A percentile compares a stretch with the other conserved stretches of the same genome.
Conservation (phyloP, 306 rosid genomes). For the Luffa aegyptiaca region DNA sequence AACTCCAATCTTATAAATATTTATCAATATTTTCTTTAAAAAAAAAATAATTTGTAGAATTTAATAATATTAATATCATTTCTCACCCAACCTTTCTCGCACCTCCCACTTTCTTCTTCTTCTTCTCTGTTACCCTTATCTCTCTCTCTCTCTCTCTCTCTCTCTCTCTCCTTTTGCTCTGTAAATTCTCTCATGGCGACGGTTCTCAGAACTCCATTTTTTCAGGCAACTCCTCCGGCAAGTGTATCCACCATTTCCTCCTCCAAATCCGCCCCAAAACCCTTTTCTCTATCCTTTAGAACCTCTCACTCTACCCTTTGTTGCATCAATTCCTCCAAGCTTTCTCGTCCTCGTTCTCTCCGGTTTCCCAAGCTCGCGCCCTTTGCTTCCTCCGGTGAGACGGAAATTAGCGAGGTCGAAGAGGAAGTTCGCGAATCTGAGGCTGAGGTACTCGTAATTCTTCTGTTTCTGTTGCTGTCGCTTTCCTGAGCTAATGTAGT, state of each 20-base stretch:
- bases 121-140: neutral
- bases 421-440: constrained; percentile 13
- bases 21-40: no score
- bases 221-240: constrained; percentile 9
- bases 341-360: constrained; percentile 4
- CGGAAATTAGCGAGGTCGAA: constrained; percentile 10
- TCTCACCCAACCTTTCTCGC: neutral
- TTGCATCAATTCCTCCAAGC: neutral
- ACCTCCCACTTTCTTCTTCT: neutral
- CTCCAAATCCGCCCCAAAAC: neutral
- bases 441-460: neutral
- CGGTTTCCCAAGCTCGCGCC: neutral
- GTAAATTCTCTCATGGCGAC: constrained; percentile 9
- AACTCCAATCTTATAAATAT: neutral
- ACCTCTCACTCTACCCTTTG: neutral
- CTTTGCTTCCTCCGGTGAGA: constrained; percentile 10
- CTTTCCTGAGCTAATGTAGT: neutral
- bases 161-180: neutral
- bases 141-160: constrained; percentile 3
- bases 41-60: neutral
- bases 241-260: neutral
- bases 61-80: neutral
- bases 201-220: constrained; percentile 11
- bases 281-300: neutral
- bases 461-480: neutral